A percentile compares a stretch with the other conserved stretches of the same genome.
Evolutionary conservation across 257 asterid species (phyloP).

Genomic region (Nicotiana undulata): DNA sequence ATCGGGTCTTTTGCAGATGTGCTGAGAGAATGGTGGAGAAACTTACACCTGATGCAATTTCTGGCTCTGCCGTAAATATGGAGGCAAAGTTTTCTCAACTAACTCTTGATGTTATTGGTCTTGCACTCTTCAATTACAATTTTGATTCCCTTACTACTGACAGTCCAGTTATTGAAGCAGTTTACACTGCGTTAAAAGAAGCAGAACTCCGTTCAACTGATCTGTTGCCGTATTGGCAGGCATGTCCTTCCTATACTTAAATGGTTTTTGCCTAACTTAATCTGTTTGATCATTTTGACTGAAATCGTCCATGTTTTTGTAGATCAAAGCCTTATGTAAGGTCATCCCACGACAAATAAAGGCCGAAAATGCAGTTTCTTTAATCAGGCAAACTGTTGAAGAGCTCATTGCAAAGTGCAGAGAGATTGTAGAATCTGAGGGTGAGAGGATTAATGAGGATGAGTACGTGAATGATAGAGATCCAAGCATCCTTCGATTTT

Average conservation of each 20-base stretch:
- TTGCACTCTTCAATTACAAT: slow-evolving; percentile 78
- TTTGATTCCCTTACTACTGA: slow-evolving; percentile 80
- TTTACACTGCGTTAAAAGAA: slow-evolving; percentile 89
- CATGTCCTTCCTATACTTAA: slow-evolving; percentile 22
- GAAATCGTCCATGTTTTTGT: slow-evolving; percentile 12
- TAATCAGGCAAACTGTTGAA: slow-evolving; percentile 79
- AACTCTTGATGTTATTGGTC: slow-evolving; percentile 91
- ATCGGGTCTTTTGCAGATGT: slow-evolving; percentile 90
- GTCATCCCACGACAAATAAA: slow-evolving; percentile 79
- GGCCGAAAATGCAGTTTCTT: slow-evolving; percentile 75
- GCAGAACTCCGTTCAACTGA: slow-evolving; percentile 90
- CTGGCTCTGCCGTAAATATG: slow-evolving; percentile 72
- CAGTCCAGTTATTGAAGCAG: slow-evolving; percentile 93
- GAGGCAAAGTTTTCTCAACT: slow-evolving; percentile 91
- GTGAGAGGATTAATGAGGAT: slow-evolving; percentile 83
- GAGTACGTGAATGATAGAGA: slow-evolving; percentile 82
- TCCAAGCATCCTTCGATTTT: slow-evolving; percentile 91
- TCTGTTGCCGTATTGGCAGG: slow-evolving; percentile 96
- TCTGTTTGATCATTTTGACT: slow-evolving; percentile 1
- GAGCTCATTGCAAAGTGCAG: slow-evolving; percentile 75
- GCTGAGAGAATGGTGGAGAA: slow-evolving; percentile 84
- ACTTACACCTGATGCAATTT: slow-evolving; percentile 44
- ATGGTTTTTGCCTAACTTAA: neutral
- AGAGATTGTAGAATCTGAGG: slow-evolving; percentile 85
- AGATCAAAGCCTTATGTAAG: slow-evolving; percentile 74